Percentiles rank a stretch among this genome's conserved stretches.
Conservation (phyloP, 352 stramenopile genomes). For the Sclerospora graminicola region DNA sequence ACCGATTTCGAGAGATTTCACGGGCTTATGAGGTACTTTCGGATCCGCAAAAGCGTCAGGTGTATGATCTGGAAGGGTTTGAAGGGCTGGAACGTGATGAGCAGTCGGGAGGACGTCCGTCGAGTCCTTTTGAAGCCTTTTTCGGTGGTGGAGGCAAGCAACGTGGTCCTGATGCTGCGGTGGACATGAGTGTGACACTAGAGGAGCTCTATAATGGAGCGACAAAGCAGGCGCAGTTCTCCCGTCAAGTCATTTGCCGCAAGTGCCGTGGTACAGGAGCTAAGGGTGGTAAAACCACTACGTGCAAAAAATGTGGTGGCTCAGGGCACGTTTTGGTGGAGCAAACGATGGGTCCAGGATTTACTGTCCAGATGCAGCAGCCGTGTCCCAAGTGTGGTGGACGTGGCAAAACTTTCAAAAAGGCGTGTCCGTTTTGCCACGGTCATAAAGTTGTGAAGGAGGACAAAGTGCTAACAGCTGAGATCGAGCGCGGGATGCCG, state of each 20-base stretch:
- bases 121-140: slow-evolving; percentile 71
- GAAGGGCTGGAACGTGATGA: slow-evolving; percentile 76
- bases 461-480: slow-evolving; percentile 66
- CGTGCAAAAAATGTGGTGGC: slow-evolving; percentile 64
- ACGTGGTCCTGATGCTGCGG: slow-evolving; percentile 58
- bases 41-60: slow-evolving; percentile 81
- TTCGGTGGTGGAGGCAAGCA: slow-evolving; percentile 68
- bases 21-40: slow-evolving; percentile 88
- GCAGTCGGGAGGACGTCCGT: slow-evolving; percentile 31
- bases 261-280: slow-evolving; percentile 76
- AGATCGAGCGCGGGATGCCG: slow-evolving; percentile 76
- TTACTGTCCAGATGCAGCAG: slow-evolving; percentile 88
- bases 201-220: slow-evolving; percentile 83
- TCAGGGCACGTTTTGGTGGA: slow-evolving; percentile 67
- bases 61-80: slow-evolving; percentile 90
- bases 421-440: slow-evolving; percentile 87
- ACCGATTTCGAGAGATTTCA: slow-evolving; percentile 86
- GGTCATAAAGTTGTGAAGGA: slow-evolving; percentile 77
- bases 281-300: slow-evolving; percentile 73
- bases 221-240: slow-evolving; percentile 58
- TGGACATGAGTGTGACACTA: slow-evolving; percentile 71
- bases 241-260: slow-evolving; percentile 72
- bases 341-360: slow-evolving; percentile 73
- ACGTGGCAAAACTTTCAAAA: slow-evolving; percentile 92
- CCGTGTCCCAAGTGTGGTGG: slow-evolving; percentile 70